phyloP scores from a whole-genome alignment of 179 eudicot species.

The Actinidia arguta region DNA sequence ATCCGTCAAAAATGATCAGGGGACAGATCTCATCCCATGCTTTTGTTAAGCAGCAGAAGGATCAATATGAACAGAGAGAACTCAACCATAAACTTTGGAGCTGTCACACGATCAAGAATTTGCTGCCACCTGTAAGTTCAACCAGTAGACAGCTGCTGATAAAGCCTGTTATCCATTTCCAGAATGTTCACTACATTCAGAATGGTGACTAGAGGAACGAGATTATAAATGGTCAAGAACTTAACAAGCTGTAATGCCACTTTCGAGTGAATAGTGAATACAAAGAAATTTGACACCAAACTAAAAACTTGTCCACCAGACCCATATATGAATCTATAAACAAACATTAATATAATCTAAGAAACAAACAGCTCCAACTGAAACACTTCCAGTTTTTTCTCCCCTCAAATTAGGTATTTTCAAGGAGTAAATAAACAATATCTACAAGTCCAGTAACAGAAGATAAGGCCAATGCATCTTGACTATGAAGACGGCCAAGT shows the following conservation, averaged over 20 bases:
- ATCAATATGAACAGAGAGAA: slow-evolving; percentile 60
- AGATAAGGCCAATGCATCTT: background rate
- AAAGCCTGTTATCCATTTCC: slow-evolving; percentile 91
- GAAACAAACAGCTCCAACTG: background rate
- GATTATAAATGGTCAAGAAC: slow-evolving; percentile 5
- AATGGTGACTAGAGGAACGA: slow-evolving; percentile 27
- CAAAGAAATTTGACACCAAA: background rate
- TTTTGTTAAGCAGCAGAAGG: slow-evolving; percentile 58
- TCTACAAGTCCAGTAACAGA: background rate
- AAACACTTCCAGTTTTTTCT: background rate
- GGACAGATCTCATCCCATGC: slow-evolving; percentile 30
- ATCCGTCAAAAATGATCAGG: slow-evolving; percentile 10
- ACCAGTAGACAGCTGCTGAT: slow-evolving; percentile 99
- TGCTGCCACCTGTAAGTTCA: slow-evolving; percentile 99
- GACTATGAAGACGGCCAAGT: background rate
- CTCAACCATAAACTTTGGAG: slow-evolving; percentile 56
- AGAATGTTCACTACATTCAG: slow-evolving; percentile 67
- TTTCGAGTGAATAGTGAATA: background rate
- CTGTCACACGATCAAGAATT: slow-evolving; percentile 42
- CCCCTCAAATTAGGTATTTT: background rate
- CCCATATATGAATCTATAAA: background rate
- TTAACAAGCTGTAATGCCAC: slow-evolving; percentile 6
- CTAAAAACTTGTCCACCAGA: background rate
- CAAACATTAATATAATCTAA: background rate
- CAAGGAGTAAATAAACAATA: background rate